A percentile compares a stretch with the other conserved stretches of the same genome.
These are phyloP conservation scores for Saprolegnia parasitica DNA, from an alignment of 352 stramenopile genomes.

Conservation along the genomic window DNA sequence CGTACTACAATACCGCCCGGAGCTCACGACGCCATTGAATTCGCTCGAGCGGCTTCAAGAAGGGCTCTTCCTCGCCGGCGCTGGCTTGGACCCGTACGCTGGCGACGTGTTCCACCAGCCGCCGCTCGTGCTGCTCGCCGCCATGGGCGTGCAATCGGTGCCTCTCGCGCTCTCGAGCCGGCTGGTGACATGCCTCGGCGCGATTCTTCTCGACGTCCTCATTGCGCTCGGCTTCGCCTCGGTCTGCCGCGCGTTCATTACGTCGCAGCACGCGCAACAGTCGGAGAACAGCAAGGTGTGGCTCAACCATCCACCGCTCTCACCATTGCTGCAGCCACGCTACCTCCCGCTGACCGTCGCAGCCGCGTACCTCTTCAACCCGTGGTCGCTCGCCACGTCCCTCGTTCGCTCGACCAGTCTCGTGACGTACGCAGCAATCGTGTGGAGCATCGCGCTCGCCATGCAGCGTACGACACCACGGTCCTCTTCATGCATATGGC, in stretches of 20 bases:
- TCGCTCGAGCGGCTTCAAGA: conserved; percentile 61
- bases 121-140: conserved; percentile 62
- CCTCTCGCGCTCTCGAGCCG: conserved; percentile 17
- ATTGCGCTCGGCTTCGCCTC: conserved; percentile 54
- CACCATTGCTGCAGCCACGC: conserved; percentile 48
- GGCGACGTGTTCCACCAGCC: conserved; percentile 82
- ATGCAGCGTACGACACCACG: conserved; percentile 58
- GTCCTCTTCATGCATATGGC: too few relatives aligned
- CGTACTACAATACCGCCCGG: conserved; percentile 35
- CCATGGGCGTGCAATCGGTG: conserved; percentile 36
- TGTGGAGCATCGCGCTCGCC: conserved; percentile 69
- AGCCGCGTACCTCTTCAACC: conserved; percentile 72
- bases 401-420: conserved; percentile 66
- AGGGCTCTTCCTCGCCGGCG: conserved; percentile 47
- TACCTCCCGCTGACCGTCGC: conserved; percentile 46
- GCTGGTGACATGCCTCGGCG: conserved; percentile 42
- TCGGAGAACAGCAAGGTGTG: conserved; percentile 52
- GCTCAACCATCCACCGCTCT: conserved; percentile 66
- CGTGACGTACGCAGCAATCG: conserved; percentile 55
- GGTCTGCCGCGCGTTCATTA: conserved; percentile 46
- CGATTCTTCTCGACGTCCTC: conserved; percentile 50
- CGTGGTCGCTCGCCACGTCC: conserved; percentile 63
- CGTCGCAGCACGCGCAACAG: conserved; percentile 46
- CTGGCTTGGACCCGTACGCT: conserved; percentile 53
- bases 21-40: conserved; percentile 60